These are phyloP conservation scores for Neoascochyta sp. DNA, from an alignment of 2,329 filamentous ascomycete genomes.

Conservation along the genomic window DNA sequence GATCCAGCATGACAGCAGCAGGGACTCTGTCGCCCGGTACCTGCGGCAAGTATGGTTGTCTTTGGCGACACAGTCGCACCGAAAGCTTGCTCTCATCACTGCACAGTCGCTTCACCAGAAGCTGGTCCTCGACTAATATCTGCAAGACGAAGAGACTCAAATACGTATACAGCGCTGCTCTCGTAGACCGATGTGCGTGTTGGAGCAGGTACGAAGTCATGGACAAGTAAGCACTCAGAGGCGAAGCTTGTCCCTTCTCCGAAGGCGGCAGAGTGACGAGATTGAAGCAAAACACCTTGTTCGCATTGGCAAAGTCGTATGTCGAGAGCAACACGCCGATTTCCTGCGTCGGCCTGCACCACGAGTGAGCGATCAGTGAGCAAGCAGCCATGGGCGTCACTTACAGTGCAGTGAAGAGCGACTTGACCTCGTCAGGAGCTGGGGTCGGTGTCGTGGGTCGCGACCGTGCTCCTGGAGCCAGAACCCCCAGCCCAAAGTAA, in stretches of 20 bases:
- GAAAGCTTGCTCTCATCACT: slow-evolving; percentile 69
- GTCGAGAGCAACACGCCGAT: slow-evolving; percentile 77
- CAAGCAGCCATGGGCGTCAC: too few species aligned
- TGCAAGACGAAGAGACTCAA: slow-evolving; percentile 81
- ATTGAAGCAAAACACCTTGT: slow-evolving; percentile 90
- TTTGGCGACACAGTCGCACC: slow-evolving; percentile 83
- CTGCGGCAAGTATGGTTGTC: slow-evolving; percentile 77
- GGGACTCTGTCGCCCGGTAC: slow-evolving; percentile 69
- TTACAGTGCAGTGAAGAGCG: slow-evolving; percentile 74
- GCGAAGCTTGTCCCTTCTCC: slow-evolving; percentile 62
- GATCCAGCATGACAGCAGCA: slow-evolving; percentile 74
- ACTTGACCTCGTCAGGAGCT: slow-evolving; percentile 75
- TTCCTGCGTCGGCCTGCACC: slow-evolving; percentile 68
- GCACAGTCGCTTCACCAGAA: slow-evolving; percentile 78
- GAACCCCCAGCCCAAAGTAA: slow-evolving; percentile 77
- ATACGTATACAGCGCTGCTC: slow-evolving; percentile 78
- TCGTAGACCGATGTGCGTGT: slow-evolving; percentile 79
- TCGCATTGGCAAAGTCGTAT: slow-evolving; percentile 91
- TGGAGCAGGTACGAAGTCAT: slow-evolving; percentile 89
- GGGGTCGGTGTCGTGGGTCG: slow-evolving; percentile 59
- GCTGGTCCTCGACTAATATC: slow-evolving; percentile 79
- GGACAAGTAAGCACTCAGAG: slow-evolving; percentile 79
- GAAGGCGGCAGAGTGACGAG: slow-evolving; percentile 64
- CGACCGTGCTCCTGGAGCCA: slow-evolving; percentile 65
- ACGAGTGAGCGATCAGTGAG: slow-evolving; percentile 11